Percentiles rank a stretch among this genome's conserved stretches.
Evolutionary conservation across 371 early-diverging fungal species (phyloP).

Genomic region (Mycotypha africana): DNA sequence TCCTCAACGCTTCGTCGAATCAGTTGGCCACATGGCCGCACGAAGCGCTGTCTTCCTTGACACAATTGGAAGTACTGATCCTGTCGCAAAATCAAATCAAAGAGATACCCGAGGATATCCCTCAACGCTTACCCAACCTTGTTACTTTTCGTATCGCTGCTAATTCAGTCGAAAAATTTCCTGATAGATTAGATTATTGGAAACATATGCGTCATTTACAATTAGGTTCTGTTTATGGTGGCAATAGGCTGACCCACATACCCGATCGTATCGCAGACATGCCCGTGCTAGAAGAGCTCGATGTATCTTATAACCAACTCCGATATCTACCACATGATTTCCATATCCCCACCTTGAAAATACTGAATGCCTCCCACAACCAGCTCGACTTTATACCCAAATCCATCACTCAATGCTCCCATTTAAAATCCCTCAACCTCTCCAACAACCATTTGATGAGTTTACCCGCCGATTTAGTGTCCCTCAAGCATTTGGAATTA

Average conservation of each 20-base stretch:
- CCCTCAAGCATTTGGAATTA: conserved; percentile 43
- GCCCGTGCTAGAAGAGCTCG: conserved; percentile 42
- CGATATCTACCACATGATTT: conserved; percentile 30
- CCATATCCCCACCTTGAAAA: conserved; percentile 20
- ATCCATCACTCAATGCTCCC: conserved; percentile 41
- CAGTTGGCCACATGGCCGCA: conserved; percentile 44
- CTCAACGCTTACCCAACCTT: conserved; percentile 35
- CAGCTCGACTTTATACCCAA: conserved; percentile 55
- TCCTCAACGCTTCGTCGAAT: conserved; percentile 53
- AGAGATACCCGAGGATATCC: conserved; percentile 39
- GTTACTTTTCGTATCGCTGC: conserved; percentile 44
- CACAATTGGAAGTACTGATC: conserved; percentile 45
- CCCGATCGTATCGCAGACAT: conserved; percentile 46
- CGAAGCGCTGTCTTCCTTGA: conserved; percentile 40
- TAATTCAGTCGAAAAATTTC: conserved; percentile 46
- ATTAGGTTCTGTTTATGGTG: conserved; percentile 58
- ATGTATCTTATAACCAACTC: conserved; percentile 52
- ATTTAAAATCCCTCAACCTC: conserved; percentile 43
- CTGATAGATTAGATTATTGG: conserved; percentile 36
- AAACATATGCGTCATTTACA: conserved; percentile 46
- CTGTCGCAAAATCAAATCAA: conserved; percentile 49
- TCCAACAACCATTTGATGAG: conserved; percentile 55
- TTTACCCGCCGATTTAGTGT: conserved; percentile 53
- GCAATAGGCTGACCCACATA: conserved; percentile 41
- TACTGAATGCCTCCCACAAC: conserved; percentile 45